Evolutionary conservation across 306 rosid species (phyloP), one percentile per base, ranked within the genome.

Genomic region (Vicia faba): DNA sequence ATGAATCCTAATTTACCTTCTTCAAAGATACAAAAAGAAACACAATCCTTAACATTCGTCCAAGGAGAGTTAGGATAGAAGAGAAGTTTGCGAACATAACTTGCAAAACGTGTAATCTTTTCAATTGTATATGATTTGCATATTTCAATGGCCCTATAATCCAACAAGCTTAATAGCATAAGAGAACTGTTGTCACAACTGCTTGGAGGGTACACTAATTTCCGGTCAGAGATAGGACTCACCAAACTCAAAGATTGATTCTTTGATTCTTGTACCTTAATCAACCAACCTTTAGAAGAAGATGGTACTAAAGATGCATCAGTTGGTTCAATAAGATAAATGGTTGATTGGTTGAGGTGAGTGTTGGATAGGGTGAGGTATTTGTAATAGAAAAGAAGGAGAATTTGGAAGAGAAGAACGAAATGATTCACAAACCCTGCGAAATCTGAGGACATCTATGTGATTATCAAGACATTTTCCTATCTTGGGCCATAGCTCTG

Each of bases 361-460:
- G 61, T 55, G 0, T 46, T 44, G 8, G 40, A 23, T 5, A 10
- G 76, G 81, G 56, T 63, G 26, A 10, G 84, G 81, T 41, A 78
- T 64, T 77, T 16, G 31, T 36, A 71, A 25, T 54, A 80, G 83
- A 18, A 78, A 79, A 64, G 61, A 73, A 25, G 79, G 60, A 49
- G 76, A 67, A 4, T 63, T 78, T 13, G 85, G 81, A 7, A 81
- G 33, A 10, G 87, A 73, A 67, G 82, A 84, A n/a, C 88, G 79
- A 75, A 75, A 84, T 1, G 74, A 44, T 2, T 36, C 16, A 18
- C 87, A 84, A 23, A 86, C 85, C 40, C 91, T 68, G 41, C 91
- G 87, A 54, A 86, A 86, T 68, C 86, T 62, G 28, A 86, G 77
- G 55, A 84, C 55, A 59, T 80, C 89, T 44, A 84, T 25, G 61